Conservation (phyloP, 768 basidiomycete species). For the Mycena epipterygia region DNA sequence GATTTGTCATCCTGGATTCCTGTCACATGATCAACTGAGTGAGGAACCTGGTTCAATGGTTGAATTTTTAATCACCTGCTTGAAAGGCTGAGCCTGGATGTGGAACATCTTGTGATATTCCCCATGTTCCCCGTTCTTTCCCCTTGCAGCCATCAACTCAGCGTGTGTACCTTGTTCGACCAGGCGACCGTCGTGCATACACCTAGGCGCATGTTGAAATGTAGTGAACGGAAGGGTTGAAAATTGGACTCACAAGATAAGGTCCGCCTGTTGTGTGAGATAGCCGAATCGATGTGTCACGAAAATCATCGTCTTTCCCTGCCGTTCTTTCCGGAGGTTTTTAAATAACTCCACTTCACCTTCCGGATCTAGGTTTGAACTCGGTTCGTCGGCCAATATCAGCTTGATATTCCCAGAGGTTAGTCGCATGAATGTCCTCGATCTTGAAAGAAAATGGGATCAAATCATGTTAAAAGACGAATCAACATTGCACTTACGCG, state of each 20-base stretch:
- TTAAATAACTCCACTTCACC: conserved; percentile 56
- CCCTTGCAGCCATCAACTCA: conserved; percentile 46
- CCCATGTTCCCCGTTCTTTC: too few species aligned
- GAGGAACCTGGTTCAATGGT: background rate
- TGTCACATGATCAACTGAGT: too few species aligned
- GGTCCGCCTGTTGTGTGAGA: conserved; percentile 53
- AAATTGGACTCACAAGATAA: conserved; percentile 48
- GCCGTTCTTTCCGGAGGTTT: conserved; percentile 44
- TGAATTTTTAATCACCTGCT: background rate
- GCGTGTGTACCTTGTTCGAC: conserved; percentile 50
- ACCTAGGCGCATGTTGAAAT: conserved; percentile 37
- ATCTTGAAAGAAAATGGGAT: conserved; percentile 27
- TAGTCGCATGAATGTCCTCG: conserved; percentile 50
- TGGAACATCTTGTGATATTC: conserved; percentile 52
- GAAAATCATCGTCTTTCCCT: conserved; percentile 56
- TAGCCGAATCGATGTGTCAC: conserved; percentile 55
- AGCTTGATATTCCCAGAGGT: conserved; percentile 48
- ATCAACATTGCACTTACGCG: conserved; percentile 38
- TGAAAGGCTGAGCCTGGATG: conserved; percentile 53
- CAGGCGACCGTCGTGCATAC: conserved; percentile 54
- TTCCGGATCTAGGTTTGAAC: conserved; percentile 60
- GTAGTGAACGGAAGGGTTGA: background rate
- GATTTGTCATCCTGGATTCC: too few species aligned
- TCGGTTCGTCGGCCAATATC: conserved; percentile 63
- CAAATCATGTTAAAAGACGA: background rate